A percentile compares a stretch with the other conserved stretches of the same genome.
Evolutionary conservation across 164 flowering plant species (phyloP).

Genomic region (Aristolochia californica): DNA sequence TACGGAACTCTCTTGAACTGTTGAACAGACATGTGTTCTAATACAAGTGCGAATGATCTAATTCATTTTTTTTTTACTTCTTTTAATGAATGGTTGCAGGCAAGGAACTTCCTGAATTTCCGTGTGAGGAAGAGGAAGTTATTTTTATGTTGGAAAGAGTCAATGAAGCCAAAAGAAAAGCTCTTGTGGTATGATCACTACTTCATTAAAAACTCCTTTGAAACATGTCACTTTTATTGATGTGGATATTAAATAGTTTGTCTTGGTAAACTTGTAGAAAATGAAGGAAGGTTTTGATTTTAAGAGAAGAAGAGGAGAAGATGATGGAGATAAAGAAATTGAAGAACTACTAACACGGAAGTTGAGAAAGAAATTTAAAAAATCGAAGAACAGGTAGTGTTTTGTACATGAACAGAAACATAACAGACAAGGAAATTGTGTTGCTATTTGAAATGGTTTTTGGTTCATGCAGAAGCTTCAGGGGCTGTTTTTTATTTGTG

Average conservation of each 20-base stretch:
- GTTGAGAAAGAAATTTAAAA: slow-evolving; percentile 16
- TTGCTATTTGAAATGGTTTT: too few relatives aligned
- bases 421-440: too few relatives aligned
- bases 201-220: not conserved
- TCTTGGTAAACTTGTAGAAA: slow-evolving; percentile 22
- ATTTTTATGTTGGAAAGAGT: slow-evolving; percentile 56
- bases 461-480: too few relatives aligned
- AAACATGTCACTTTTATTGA: not conserved
- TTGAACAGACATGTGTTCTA: not conserved
- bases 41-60: not conserved
- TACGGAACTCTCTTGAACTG: slow-evolving; percentile 11
- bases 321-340: slow-evolving; percentile 21
- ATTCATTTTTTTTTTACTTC: not conserved
- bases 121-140: slow-evolving; percentile 67
- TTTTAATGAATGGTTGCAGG: slow-evolving; percentile 27
- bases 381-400: not conserved
- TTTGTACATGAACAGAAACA: not conserved
- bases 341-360: slow-evolving; percentile 26
- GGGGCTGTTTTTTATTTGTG: too few relatives aligned
- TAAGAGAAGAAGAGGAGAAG: slow-evolving; percentile 29
- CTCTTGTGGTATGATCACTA: slow-evolving; percentile 37
- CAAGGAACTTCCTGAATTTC: slow-evolving; percentile 56
- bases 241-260: not conserved
- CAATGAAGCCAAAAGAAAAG: slow-evolving; percentile 60
- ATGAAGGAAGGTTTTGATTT: slow-evolving; percentile 34